Base-by-base conservation (phyloP, 495 filamentous ascomycete species). In the Saxophila tyrrhenica region DNA sequence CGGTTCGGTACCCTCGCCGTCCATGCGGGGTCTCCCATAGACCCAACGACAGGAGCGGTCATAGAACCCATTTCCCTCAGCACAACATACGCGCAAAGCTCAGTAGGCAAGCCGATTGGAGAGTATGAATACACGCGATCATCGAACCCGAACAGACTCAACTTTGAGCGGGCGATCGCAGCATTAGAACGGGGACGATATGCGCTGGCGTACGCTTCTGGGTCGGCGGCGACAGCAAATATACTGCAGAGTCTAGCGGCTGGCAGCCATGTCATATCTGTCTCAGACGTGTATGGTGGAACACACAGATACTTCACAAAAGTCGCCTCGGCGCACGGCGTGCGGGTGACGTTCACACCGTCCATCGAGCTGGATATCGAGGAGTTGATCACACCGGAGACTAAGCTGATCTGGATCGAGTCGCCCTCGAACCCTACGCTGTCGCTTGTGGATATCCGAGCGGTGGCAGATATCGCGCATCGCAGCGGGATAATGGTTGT, bases 251-350 rank as follows among this genome's bases (percentile, higher is more conserved):
- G 85, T 45, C 81, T 99, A 50, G 89, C 94, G 41, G 75, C 85
- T 3, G 92, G 91, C 45, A 94, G 88, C 19, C 92, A 99, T 71
- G 84, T 97, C 56, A 80, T 99, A 61, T 95, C 89, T 41, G 89
- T 97, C 38, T 92, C 87, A 48, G 94, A 99, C 66, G 87, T 99
- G 45, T 99, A 99, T 65, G 92, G 92, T 54, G 92, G 92, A 43
- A 99, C 92, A 1, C 92, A 97, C 71, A 78, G 92, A 57, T 99
- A 99, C 73, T 99, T 99, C 78, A 99, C 92, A 59, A 89, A 95
- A 72, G 94, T 99, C 43, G 92, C 92, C 48, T 78, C 84, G 57
- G 89, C 94, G 23, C 94, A 99, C 65, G 89, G 90, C 56, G 91
- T 99, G 13, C 77, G 86, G 49, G 94, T 97, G 32, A 91, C 91